Percentiles rank a stretch among this genome's conserved stretches.
These are phyloP conservation scores for Termitomyces sp. DNA, from an alignment of 768 basidiomycete species.

Conservation along the genomic window DNA sequence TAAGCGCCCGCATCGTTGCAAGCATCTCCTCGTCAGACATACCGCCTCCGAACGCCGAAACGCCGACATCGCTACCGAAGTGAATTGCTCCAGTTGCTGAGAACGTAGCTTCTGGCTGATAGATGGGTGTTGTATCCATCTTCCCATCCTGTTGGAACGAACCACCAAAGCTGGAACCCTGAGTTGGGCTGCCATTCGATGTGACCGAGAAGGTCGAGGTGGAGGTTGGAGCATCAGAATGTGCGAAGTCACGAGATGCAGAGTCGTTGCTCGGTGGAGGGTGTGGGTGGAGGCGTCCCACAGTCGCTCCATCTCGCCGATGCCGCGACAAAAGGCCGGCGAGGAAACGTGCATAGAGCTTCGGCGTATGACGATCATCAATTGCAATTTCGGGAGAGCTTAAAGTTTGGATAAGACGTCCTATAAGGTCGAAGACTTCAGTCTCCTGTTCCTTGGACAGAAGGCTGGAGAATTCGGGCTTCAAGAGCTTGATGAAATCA, in stretches of 20 bases:
- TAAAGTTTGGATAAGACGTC: constrained; percentile 67
- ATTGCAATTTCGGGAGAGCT: constrained; percentile 73
- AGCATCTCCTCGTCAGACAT: constrained; percentile 55
- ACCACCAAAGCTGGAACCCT: constrained; percentile 14
- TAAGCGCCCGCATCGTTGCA: constrained; percentile 70
- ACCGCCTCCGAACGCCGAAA: constrained; percentile 26
- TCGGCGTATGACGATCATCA: constrained; percentile 78
- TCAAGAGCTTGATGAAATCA: constrained; percentile 47
- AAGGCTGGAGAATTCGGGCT: constrained; percentile 68
- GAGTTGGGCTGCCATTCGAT: constrained; percentile 15
- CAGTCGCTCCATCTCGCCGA: constrained; percentile 63
- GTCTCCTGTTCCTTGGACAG: constrained; percentile 59
- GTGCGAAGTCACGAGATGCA: constrained; percentile 13
- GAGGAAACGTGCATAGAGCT: constrained; percentile 77
- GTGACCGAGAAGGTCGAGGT: constrained; percentile 26
- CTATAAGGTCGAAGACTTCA: constrained; percentile 70
- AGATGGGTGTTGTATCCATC: constrained; percentile 34
- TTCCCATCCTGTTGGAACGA: constrained; percentile 18
- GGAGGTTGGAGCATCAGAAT: constrained; percentile 13
- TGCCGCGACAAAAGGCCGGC: constrained; percentile 66
- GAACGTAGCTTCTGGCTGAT: constrained; percentile 46
- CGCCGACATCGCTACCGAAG: constrained; percentile 38
- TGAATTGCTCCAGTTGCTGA: constrained; percentile 37
- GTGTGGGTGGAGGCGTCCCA: constrained; percentile 49
- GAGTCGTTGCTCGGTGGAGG: constrained; percentile 37